phyloP scores from a whole-genome alignment of 257 asterid species.

The Pogostemon cablin region DNA sequence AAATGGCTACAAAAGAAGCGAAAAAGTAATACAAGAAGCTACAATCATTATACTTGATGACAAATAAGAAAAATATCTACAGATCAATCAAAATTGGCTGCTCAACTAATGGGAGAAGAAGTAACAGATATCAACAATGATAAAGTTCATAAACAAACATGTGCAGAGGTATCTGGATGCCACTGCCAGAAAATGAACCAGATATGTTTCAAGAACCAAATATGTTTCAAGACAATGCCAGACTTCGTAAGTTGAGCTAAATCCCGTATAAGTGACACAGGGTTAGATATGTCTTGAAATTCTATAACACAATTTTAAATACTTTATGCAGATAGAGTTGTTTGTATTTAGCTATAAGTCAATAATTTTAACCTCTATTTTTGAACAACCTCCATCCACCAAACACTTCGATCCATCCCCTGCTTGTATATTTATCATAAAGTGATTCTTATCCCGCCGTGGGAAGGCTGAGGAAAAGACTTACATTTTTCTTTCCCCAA shows the following conservation, averaged over 20 bases:
- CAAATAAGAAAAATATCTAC: neutral
- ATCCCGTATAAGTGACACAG: neutral
- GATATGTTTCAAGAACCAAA: neutral
- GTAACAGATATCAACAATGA: neutral
- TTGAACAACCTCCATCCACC: constrained; percentile 13
- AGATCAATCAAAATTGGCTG: neutral
- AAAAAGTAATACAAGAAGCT: constrained; percentile 3
- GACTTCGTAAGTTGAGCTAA: constrained; percentile 9
- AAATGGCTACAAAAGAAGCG: neutral
- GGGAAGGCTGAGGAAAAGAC: constrained; percentile 2
- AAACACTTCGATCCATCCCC: constrained; percentile 3
- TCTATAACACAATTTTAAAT: neutral
- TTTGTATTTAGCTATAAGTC: neutral
- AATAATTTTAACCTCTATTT: constrained; percentile 11
- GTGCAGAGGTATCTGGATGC: neutral
- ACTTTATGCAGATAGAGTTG: neutral
- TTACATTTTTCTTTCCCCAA: constrained; percentile 92
- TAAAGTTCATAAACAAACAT: constrained; percentile 4
- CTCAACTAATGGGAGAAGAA: constrained; percentile 18
- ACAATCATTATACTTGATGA: constrained; percentile 6
- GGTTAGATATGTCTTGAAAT: constrained; percentile 10
- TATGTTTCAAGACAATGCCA: neutral
- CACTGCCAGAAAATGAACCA: constrained; percentile 5
- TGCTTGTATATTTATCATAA: neutral
- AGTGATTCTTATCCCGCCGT: neutral